Evolutionary conservation across 73 alveolate species (phyloP).

Genomic region (Loxodes magnus): DNA sequence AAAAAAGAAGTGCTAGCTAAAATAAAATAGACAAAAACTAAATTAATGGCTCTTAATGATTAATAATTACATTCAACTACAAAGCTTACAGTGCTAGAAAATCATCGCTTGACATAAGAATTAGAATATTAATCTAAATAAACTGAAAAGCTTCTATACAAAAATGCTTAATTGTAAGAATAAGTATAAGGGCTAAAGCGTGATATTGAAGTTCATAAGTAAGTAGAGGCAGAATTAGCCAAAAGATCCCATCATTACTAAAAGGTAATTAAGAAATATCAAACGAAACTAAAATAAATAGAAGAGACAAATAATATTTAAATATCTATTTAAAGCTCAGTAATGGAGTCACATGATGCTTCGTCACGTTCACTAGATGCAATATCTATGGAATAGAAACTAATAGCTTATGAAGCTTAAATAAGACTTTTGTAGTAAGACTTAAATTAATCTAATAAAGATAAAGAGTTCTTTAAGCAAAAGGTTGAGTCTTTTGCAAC

Average conservation of each 20-base stretch:
- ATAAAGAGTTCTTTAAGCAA: too few relatives aligned
- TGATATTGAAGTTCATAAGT: not conserved
- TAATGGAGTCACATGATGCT: too few relatives aligned
- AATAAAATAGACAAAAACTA: not conserved
- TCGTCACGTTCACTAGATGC: too few relatives aligned
- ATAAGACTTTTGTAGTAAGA: too few relatives aligned
- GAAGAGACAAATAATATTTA: too few relatives aligned
- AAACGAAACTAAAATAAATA: not conserved
- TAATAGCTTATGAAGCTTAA: too few relatives aligned
- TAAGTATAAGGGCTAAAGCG: not conserved
- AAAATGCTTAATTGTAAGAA: not conserved
- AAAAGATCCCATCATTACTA: not conserved
- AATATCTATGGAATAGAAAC: too few relatives aligned
- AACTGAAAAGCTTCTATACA: not conserved
- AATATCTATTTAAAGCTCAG: too few relatives aligned
- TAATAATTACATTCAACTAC: not conserved
- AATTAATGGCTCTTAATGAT: not conserved
- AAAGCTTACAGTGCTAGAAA: not conserved
- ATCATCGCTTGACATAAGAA: not conserved
- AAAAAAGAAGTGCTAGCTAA: not conserved
- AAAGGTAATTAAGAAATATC: not conserved
- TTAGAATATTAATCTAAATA: not conserved
- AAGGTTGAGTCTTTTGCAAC: too few relatives aligned
- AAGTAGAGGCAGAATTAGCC: not conserved
- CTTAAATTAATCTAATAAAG: too few relatives aligned